phyloP scores from a whole-genome alignment of 1,139 yeast genomes.

The Lodderomyces pseudojiufengensis region DNA sequence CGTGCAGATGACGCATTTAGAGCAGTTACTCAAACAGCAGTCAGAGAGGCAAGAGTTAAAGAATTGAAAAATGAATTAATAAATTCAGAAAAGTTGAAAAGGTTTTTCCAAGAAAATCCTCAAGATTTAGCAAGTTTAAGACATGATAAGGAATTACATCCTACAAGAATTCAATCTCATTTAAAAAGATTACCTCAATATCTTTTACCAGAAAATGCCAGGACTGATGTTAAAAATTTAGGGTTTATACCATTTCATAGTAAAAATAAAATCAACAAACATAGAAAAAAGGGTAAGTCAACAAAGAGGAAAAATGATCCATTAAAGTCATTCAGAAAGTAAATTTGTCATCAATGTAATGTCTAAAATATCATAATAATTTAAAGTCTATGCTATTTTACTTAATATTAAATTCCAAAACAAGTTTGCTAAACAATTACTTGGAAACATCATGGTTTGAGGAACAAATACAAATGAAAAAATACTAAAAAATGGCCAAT shows the following conservation, averaged over 20 bases:
- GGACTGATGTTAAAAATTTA: conserved; percentile 53
- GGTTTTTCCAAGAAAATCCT: conserved; percentile 98
- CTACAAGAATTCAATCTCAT: conserved; percentile 78
- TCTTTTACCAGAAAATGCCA: conserved; percentile 76
- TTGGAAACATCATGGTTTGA: conserved; percentile 48
- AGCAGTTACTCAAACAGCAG: conserved; percentile 84
- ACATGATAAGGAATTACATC: conserved; percentile 87
- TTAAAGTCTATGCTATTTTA: conserved; percentile 20
- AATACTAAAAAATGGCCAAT: conserved; percentile 59
- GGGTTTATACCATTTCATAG: conserved; percentile 74
- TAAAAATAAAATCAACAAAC: conserved; percentile 49
- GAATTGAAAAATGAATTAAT: conserved; percentile 87
- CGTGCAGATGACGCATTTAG: conserved; percentile 97
- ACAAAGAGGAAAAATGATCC: conserved; percentile 60
- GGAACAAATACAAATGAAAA: conserved; percentile 49
- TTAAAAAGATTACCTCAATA: conserved; percentile 92
- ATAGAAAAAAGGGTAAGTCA: conserved; percentile 34
- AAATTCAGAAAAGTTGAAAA: conserved; percentile 83
- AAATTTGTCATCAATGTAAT: conserved; percentile 1
- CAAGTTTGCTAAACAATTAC: conserved; percentile 54
- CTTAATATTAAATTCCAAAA: conserved; percentile 56
- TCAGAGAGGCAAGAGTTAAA: conserved; percentile 89
- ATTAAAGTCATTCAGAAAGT: conserved; percentile 47
- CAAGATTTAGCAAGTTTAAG: conserved; percentile 85
- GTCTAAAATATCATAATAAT: not conserved